A percentile compares a stretch with the other conserved stretches of the same genome.
phyloP scores from a whole-genome alignment of 345 rosid species.

The Durio zibethinus region DNA sequence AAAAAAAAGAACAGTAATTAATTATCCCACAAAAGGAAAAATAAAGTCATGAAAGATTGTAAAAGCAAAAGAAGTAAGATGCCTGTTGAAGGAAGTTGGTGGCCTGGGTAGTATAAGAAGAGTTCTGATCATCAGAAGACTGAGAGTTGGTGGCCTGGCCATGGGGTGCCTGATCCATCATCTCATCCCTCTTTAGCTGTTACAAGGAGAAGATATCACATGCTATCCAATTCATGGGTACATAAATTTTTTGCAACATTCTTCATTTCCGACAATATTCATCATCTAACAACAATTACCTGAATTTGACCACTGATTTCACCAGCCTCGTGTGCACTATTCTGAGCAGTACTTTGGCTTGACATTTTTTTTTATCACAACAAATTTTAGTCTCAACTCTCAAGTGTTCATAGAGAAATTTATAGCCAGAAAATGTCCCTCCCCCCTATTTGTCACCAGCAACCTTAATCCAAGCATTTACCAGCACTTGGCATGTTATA shows the following conservation, averaged over 20 bases:
- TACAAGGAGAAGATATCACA: background rate
- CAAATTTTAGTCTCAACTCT: background rate
- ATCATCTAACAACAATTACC: background rate
- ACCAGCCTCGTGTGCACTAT: background rate
- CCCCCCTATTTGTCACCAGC: background rate
- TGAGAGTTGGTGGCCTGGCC: background rate
- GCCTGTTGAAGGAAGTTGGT: constrained; percentile 1
- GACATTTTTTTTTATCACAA: background rate
- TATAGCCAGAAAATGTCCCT: background rate
- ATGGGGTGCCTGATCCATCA: background rate
- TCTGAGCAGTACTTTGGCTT: background rate
- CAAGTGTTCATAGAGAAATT: background rate
- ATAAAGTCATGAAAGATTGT: background rate
- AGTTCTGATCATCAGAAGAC: background rate
- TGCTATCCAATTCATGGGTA: background rate
- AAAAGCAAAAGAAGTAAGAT: background rate
- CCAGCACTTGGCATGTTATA: background rate
- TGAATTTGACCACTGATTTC: background rate
- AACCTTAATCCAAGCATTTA: background rate
- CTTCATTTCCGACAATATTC: too few relatives aligned
- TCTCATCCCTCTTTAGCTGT: background rate
- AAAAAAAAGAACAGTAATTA: background rate
- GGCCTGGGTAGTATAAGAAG: background rate
- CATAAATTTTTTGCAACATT: too few relatives aligned
- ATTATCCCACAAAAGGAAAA: background rate